These are phyloP conservation scores for Amanita phalloides DNA, from an alignment of 768 basidiomycete genomes.

Conservation along the genomic window DNA sequence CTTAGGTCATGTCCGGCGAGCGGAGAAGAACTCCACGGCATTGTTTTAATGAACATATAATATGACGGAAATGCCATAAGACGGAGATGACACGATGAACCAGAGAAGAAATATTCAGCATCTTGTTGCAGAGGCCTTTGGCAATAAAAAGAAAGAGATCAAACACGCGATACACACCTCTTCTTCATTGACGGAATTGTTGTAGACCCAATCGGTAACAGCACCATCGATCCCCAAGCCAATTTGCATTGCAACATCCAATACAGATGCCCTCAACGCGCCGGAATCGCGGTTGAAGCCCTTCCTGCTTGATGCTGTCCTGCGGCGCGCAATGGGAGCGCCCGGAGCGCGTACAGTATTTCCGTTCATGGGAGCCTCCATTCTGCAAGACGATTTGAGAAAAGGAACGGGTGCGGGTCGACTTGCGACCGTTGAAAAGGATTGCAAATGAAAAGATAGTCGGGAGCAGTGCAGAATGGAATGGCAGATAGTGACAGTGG, in stretches of 20 bases:
- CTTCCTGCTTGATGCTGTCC: background rate
- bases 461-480: no score
- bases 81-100: background rate
- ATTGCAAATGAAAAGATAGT: background rate
- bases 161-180: conserved; percentile 19
- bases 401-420: background rate
- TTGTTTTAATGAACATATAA: background rate
- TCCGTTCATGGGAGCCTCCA: background rate
- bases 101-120: background rate
- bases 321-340: conserved; percentile 1
- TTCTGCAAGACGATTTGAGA: background rate
- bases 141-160: background rate
- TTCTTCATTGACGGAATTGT: conserved; percentile 44
- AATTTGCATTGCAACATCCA: conserved; percentile 62
- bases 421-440: background rate
- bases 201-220: conserved; percentile 67
- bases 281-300: conserved; percentile 35
- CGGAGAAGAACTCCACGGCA: background rate
- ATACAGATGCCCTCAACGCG: conserved; percentile 58
- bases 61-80: conserved; percentile 1
- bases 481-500: no score
- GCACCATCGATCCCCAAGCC: conserved; percentile 49
- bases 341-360: conserved; percentile 5
- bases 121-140: background rate
- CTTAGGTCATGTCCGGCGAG: background rate